These are phyloP conservation scores for Lavandula angustifolia DNA, from an alignment of 257 asterid species.

Conservation along the genomic window DNA sequence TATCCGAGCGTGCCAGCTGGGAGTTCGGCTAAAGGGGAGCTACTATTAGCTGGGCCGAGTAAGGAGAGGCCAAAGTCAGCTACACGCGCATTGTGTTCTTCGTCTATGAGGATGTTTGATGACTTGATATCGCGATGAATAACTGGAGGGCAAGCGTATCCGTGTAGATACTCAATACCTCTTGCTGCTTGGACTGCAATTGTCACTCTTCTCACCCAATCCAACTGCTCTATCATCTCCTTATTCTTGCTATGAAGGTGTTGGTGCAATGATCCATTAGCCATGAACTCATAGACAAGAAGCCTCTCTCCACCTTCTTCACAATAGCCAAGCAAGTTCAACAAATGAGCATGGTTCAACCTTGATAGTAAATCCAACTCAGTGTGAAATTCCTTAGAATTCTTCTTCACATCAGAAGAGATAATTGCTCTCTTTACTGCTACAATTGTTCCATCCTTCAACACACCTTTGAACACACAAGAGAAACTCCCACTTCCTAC, in stretches of 20 bases:
- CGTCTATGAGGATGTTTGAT: slow-evolving; percentile 85
- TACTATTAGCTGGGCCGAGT: slow-evolving; percentile 81
- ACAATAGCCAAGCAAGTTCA: slow-evolving; percentile 82
- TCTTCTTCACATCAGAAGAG: slow-evolving; percentile 74
- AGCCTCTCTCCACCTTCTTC: slow-evolving; percentile 87
- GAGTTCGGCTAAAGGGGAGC: slow-evolving; percentile 86
- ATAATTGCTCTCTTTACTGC: slow-evolving; percentile 82
- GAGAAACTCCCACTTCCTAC: slow-evolving; percentile 94
- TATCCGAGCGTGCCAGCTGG: slow-evolving; percentile 94
- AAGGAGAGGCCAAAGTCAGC: slow-evolving; percentile 88
- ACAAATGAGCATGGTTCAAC: slow-evolving; percentile 82
- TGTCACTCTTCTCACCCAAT: slow-evolving; percentile 84
- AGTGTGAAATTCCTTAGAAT: slow-evolving; percentile 77
- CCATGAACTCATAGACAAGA: slow-evolving; percentile 90
- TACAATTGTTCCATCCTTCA: slow-evolving; percentile 72
- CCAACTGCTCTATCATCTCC: slow-evolving; percentile 54
- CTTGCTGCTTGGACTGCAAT: slow-evolving; percentile 94
- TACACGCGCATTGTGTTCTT: slow-evolving; percentile 92
- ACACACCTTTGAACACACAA: slow-evolving; percentile 77
- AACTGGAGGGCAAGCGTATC: slow-evolving; percentile 95
- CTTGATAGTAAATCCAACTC: slow-evolving; percentile 87
- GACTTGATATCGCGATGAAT: slow-evolving; percentile 92
- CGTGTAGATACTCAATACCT: slow-evolving; percentile 87
- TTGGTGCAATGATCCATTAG: slow-evolving; percentile 85
- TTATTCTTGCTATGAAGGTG: slow-evolving; percentile 66